Evolutionary conservation across 2,329 filamentous ascomycete genomes (phyloP), one percentile per base, ranked within the genome.

Genomic region (Cercospora beticola): DNA sequence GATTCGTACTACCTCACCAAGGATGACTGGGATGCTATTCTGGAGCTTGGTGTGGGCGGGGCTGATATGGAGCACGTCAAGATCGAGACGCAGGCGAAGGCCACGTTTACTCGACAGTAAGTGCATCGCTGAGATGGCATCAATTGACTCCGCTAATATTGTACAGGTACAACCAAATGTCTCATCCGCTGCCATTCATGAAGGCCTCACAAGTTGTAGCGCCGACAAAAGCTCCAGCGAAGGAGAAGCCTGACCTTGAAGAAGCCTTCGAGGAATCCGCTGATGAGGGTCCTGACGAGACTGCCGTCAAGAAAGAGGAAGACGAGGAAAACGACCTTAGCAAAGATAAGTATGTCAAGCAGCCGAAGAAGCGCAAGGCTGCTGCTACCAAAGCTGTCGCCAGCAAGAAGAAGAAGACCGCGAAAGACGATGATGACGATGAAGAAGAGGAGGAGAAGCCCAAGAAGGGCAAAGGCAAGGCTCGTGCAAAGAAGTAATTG

Each of bases 301-400:
- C 49, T 26, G 81, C 80, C 26, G 76, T 79, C 59, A 81, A 88
- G 0, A 82, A 81, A 16, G 83, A 84, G 28, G 84, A 77, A 64
- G 73, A 72, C 31, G 90, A 93, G 14, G 92, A 94, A 62, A 82
- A 89, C n/a, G 93, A 97, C 77, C 80, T 98, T 62, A 93, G 91
- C 77, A 97, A 95, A 78, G 95, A 99, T 81, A 98, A 98, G 80
- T 97, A 97, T 76, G 94, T 98, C 79, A 97, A 95, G 80, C 87
- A 91, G 77, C 92, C 94, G 8, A 97, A 97, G 84, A 88, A 87
- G 72, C 93, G 89, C 79, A 79, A 81, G 14, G 76, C 83, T 63
- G 78, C 80, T 2, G 74, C 82, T 14, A 73, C 78, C 87, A 88
- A 78, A 83, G 83, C 72, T 58, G 81, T 79, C 64, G 83, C 82